Conservation (phyloP, 257 asterid genomes). For the Gentiana dahurica region DNA sequence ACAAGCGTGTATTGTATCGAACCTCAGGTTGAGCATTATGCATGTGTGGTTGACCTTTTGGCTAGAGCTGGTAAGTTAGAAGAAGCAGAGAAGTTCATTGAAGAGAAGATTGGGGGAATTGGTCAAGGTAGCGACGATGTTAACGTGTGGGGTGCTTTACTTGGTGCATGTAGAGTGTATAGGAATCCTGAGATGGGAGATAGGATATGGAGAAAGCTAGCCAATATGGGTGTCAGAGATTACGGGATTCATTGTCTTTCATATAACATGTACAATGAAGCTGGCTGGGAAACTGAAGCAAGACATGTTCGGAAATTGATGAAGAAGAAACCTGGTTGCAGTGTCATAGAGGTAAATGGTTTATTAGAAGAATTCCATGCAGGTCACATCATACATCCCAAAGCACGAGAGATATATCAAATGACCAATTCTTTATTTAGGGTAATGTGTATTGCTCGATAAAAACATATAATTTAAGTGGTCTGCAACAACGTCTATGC, state of each 20-base stretch:
- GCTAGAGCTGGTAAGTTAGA: constrained; percentile 68
- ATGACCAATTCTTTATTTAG: too few relatives aligned
- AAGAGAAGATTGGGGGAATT: constrained; percentile 34
- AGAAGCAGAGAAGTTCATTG: constrained; percentile 51
- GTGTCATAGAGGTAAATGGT: constrained; percentile 1
- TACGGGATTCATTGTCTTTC: constrained; percentile 49
- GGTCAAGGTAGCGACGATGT: constrained; percentile 28
- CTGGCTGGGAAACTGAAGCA: constrained; percentile 63
- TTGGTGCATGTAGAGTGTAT: constrained; percentile 54
- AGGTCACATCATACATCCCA: too few relatives aligned
- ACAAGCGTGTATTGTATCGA: constrained; percentile 23
- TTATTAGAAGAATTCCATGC: too few relatives aligned
- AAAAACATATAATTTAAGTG: too few relatives aligned
- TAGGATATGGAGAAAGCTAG: constrained; percentile 40
- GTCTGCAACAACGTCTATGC: too few relatives aligned
- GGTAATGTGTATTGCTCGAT: too few relatives aligned
- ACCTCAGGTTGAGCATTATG: constrained; percentile 50
- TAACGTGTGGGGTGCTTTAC: constrained; percentile 62
- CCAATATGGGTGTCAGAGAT: constrained; percentile 25
- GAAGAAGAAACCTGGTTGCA: constrained; percentile 67
- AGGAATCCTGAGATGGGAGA: constrained; percentile 44
- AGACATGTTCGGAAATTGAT: constrained; percentile 32
- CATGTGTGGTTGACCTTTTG: constrained; percentile 75
- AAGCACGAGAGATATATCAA: too few relatives aligned
- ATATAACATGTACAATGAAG: constrained; percentile 56